Conservation (phyloP, 768 basidiomycete species). For the Termitomyces sp. region DNA sequence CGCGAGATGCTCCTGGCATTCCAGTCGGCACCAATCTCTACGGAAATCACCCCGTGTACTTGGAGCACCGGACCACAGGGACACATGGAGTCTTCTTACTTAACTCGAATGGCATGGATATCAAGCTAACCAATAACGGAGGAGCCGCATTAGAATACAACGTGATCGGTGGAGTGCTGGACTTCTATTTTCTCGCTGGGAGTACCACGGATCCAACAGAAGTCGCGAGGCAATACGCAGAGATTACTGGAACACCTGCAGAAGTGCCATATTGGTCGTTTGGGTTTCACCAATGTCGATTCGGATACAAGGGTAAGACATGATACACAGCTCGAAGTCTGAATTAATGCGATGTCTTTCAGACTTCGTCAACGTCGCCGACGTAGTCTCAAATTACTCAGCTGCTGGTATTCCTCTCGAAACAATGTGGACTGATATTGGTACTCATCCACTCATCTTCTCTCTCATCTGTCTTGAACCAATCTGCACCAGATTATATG, state of each 20-base stretch:
- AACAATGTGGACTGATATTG: conserved; percentile 80
- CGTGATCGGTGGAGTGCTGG: conserved; percentile 69
- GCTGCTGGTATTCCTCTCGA: conserved; percentile 60
- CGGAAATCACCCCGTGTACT: conserved; percentile 68
- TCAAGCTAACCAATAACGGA: conserved; percentile 48
- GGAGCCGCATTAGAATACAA: conserved; percentile 63
- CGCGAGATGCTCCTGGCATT: conserved; percentile 57
- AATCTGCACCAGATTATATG: conserved; percentile 53
- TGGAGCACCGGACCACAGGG: conserved; percentile 59
- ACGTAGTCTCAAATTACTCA: conserved; percentile 57
- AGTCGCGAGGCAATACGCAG: conserved; percentile 63
- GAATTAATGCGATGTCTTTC: neutral
- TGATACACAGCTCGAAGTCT: neutral
- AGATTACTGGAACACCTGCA: conserved; percentile 59
- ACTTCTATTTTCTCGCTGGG: conserved; percentile 76
- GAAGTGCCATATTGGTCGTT: conserved; percentile 74
- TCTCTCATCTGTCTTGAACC: neutral
- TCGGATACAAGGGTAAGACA: conserved; percentile 50
- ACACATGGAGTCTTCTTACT: conserved; percentile 69
- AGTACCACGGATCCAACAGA: conserved; percentile 51
- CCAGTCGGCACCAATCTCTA: conserved; percentile 60
- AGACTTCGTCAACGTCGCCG: conserved; percentile 61
- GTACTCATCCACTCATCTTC: conserved; percentile 19
- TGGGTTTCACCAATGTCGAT: conserved; percentile 69
- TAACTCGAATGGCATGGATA: conserved; percentile 73